Base-by-base conservation (phyloP, 2,329 filamentous ascomycete genomes). In the Rutstroemia sp. region DNA sequence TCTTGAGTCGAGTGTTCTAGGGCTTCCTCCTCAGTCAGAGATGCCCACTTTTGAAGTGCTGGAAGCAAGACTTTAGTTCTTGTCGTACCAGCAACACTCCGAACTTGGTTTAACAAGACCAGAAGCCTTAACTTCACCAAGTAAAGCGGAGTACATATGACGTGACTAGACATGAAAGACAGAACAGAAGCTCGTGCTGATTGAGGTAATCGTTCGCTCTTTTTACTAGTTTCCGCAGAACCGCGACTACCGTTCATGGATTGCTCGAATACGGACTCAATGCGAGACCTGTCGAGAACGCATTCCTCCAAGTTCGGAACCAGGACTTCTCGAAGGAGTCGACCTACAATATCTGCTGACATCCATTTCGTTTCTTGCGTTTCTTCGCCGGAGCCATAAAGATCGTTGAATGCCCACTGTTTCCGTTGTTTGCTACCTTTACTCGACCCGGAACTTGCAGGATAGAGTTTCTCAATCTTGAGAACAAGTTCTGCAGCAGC, bases 281-380 rank as follows among this genome's bases (percentile, higher is more conserved):
- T 77, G 59, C 94, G 85, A 27, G 79, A 81, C 4, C 82, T 75
- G 67, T 97, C 91, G 62, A 96, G 81, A 3, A 92, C 78, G 65
- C 87, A 95, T 71, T 96, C 94, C 71, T 96, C 92, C 9, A 96
- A 73, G 2, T 80, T 81, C 0, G 89, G 89, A 19, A 89, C 70
- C n/a, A 96, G 72, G 39, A 87, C 77, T 19, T 81, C 76, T 19
- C 82, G 78, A 0, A 94, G 67, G 19, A 95, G 71, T 57, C 81
- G 84, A 45, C 78, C 73, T 2, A 75, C 74, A 54, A 86, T 78
- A 23, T 84, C 78, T 0, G 73, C 67, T 3, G 79, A 71, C 54
- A 95, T 75, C 76, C 80, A 82, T 47, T 79, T 74, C 16, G 86
- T 60, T 19, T 69, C 65, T 17, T 73, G 72, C 3, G 73, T 75